Evolutionary conservation across 306 rosid species (phyloP).

Genomic region (Albizia julibrissin): DNA sequence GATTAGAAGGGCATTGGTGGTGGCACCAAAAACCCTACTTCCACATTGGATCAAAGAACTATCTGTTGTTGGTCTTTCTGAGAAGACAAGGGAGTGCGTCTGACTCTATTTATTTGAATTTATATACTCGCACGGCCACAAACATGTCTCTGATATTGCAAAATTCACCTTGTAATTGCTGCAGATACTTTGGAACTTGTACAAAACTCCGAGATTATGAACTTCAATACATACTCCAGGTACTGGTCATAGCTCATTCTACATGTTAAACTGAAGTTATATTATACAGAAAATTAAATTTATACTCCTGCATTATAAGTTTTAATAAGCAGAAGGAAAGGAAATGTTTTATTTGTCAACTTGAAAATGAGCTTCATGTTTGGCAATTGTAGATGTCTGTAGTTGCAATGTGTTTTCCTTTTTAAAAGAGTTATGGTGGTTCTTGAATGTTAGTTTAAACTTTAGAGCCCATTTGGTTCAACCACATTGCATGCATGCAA

Average conservation of each 20-base stretch:
- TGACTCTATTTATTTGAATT: not conserved
- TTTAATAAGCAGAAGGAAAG: not conserved
- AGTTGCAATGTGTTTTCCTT: slow-evolving; percentile 4
- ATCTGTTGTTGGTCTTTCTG: not conserved
- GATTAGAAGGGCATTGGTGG: not conserved
- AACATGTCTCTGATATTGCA: not conserved
- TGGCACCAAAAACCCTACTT: not conserved
- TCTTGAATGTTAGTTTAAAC: not conserved
- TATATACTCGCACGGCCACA: not conserved
- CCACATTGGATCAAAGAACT: slow-evolving; percentile 1
- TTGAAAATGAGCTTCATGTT: slow-evolving; percentile 15
- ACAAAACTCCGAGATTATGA: not conserved
- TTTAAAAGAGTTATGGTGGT: not conserved
- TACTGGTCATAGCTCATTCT: not conserved
- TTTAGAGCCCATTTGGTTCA: too few relatives aligned
- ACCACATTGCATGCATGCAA: too few relatives aligned
- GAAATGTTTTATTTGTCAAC: not conserved
- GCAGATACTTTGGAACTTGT: slow-evolving; percentile 1
- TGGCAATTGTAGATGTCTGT: not conserved
- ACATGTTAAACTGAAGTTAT: slow-evolving; percentile 14
- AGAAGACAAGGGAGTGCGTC: not conserved
- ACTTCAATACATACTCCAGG: not conserved
- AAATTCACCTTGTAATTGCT: not conserved
- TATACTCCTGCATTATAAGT: not conserved
- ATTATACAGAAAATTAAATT: not conserved